Evolutionary conservation across 305 asterid genomes (phyloP), one percentile per base, ranked within the genome.

Genomic region (Andrographis paniculata): DNA sequence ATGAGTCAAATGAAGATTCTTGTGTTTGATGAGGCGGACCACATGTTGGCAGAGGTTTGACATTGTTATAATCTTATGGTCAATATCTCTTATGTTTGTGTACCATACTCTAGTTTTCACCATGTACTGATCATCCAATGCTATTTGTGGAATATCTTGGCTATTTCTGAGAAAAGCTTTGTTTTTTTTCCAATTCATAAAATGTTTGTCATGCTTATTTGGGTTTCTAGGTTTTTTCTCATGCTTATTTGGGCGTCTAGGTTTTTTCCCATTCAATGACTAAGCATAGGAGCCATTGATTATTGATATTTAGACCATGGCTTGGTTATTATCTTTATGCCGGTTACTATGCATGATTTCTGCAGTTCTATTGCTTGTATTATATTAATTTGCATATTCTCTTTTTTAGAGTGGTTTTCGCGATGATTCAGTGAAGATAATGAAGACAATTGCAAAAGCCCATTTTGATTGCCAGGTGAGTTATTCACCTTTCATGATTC

Each of bases 11-110:
- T 84, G 94, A 84, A 84, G 72, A 79, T 88, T 69, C 89, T 84
- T 2, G 97, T 88, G 50, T 88, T 79, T 79, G 97, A 88, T 48
- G 97, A 88, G 74, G 97, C 95, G 5, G 97, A 88, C 70, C 95
- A 84, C 68, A 88, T 88, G 97, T 60, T 84, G 70, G 77, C 93
- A 30, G 80, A 82, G 93, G 97, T 77, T 53, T 30, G 18, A n/a
- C 45, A 17, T 21, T 38, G 49, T 42, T 46, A 55, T 23, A 8
- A 48, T 53, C 17, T 45, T 56, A 44, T 35, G 10, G 37, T 38
- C 24, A 48, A 49, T 42, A 35, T 51, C 52, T 52, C 23, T 17
- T 52, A 18, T 52, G 42, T 49, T n/a, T 59, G 35, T 35, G 17
- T 41, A 30, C 17, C 19, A 23, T 20, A 16, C n/a, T 31, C 14